These are phyloP conservation scores for Epichloe gansuensis DNA, from an alignment of 2,329 filamentous ascomycete genomes.

Conservation along the genomic window DNA sequence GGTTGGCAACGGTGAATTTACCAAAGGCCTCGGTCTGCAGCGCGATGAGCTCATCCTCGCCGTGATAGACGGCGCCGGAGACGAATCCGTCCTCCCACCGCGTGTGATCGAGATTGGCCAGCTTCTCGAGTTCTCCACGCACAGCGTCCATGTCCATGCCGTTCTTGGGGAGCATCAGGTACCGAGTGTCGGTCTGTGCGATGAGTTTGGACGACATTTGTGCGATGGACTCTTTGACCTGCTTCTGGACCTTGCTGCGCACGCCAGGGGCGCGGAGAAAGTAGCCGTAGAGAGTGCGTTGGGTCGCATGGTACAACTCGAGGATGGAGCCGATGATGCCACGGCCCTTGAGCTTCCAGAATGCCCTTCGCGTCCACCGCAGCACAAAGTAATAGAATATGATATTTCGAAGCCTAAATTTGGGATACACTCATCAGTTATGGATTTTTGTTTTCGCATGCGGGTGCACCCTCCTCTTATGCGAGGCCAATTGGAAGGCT, in stretches of 20 bases:
- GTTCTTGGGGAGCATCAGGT: constrained; percentile 66
- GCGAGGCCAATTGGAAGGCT: neutral
- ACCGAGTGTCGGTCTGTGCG: constrained; percentile 56
- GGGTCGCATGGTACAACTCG: constrained; percentile 59
- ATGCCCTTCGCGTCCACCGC: constrained; percentile 65
- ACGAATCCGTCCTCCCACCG: constrained; percentile 94
- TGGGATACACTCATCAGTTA: neutral
- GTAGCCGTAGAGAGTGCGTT: constrained; percentile 65
- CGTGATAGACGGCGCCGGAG: constrained; percentile 91
- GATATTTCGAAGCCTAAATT: constrained; percentile 58
- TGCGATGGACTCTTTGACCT: constrained; percentile 65
- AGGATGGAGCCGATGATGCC: constrained; percentile 68
- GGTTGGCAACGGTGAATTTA: constrained; percentile 89
- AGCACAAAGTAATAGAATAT: constrained; percentile 81
- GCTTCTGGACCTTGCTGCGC: constrained; percentile 69
- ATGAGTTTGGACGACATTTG: constrained; percentile 80
- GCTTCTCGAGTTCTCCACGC: constrained; percentile 61
- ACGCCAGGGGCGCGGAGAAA: constrained; percentile 83
- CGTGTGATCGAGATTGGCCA: constrained; percentile 83
- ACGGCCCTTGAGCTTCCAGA: constrained; percentile 79
- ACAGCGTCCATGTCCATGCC: constrained; percentile 73
- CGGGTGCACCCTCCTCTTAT: neutral
- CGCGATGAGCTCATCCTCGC: constrained; percentile 66
- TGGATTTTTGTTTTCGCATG: neutral
- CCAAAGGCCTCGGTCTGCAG: constrained; percentile 89